These are phyloP conservation scores for Senna siamea DNA, from an alignment of 306 rosid species.

Conservation along the genomic window DNA sequence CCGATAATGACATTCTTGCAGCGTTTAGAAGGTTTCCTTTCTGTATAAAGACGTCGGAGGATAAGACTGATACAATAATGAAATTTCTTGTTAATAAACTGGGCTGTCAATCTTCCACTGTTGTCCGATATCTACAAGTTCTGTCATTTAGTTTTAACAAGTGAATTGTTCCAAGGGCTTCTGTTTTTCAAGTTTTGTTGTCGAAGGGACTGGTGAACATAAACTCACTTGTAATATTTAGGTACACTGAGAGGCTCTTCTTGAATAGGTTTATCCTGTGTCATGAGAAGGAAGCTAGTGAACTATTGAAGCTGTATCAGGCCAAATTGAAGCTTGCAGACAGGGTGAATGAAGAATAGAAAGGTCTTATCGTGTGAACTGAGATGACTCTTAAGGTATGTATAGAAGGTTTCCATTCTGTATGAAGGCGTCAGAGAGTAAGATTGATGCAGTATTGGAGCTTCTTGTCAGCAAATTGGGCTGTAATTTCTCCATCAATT, in stretches of 20 bases:
- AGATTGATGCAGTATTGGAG: no score
- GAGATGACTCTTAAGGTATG: no score
- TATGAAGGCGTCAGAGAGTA: no score
- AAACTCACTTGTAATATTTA: not conserved
- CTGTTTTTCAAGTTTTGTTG: not conserved
- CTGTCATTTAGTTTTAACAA: not conserved
- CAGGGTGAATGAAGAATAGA: not conserved
- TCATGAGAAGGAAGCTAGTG: conserved; percentile 37
- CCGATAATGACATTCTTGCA: not conserved
- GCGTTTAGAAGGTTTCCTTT: not conserved
- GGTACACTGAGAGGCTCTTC: not conserved
- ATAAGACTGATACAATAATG: not conserved
- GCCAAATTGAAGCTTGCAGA: conserved; percentile 18
- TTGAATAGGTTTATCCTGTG: not conserved
- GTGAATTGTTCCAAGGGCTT: not conserved
- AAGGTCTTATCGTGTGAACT: no score
- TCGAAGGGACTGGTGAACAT: not conserved
- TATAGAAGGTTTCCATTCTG: no score
- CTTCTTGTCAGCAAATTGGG: no score
- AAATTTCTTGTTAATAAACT: not conserved
- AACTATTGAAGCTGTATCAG: conserved; percentile 35
- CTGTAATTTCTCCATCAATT: no score
- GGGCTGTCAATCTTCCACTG: not conserved
- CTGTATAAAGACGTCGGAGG: not conserved
- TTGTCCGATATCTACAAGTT: not conserved